Percentiles rank a stretch among this genome's conserved stretches.
phyloP scores from a whole-genome alignment of 345 rosid species.

The Lumnitzera racemosa region DNA sequence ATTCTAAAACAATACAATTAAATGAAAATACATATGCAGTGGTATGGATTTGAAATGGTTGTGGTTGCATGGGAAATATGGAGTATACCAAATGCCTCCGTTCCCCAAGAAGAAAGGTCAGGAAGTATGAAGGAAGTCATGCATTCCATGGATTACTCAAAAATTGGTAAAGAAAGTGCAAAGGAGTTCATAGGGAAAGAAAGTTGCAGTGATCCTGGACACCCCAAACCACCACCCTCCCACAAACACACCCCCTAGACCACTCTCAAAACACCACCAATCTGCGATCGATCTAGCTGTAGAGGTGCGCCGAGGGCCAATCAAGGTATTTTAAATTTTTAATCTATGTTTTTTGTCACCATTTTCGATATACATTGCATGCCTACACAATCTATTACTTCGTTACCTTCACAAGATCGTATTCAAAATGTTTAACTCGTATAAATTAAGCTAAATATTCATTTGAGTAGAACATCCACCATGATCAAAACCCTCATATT shows the following conservation, averaged over 20 bases:
- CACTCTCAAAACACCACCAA: too few species aligned
- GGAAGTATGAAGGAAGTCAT: conserved; percentile 37
- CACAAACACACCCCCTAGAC: too few species aligned
- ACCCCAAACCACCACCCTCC: too few species aligned
- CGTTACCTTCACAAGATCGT: too few species aligned
- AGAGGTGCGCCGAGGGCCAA: conserved; percentile 49
- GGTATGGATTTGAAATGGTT: conserved; percentile 39
- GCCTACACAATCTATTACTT: too few species aligned
- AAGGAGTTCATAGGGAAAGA: conserved; percentile 33
- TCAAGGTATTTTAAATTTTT: conserved; percentile 25
- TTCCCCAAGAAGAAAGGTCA: conserved; percentile 33
- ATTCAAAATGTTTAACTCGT: too few species aligned
- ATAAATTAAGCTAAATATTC: too few species aligned
- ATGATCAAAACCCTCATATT: too few species aligned
- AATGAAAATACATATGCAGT: conserved; percentile 11
- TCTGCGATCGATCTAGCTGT: conserved; percentile 56
- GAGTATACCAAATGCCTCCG: conserved; percentile 31
- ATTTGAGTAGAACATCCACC: too few species aligned
- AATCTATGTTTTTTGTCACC: too few species aligned
- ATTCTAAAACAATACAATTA: too few species aligned
- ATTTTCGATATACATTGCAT: too few species aligned
- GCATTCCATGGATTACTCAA: conserved; percentile 44
- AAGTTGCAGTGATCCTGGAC: conserved; percentile 48
- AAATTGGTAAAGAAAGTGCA: conserved; percentile 27
- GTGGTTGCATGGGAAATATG: conserved; percentile 50